These are phyloP conservation scores for Amanita molliuscula DNA, from an alignment of 768 basidiomycete genomes.

Conservation along the genomic window DNA sequence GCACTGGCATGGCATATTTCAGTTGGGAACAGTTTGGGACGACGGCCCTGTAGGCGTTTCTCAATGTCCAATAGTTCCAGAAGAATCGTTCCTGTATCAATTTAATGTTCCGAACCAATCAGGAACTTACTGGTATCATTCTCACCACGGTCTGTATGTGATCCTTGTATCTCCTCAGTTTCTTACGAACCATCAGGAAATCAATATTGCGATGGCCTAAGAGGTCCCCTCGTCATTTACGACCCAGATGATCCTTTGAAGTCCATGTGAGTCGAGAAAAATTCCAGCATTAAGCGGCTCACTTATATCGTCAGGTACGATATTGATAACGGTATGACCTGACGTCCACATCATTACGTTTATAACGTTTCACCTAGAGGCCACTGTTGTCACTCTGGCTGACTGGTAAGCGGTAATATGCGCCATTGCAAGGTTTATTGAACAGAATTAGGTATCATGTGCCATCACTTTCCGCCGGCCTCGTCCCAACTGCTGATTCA, in stretches of 20 bases:
- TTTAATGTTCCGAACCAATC: slow-evolving; percentile 18
- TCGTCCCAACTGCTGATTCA: slow-evolving; percentile 20
- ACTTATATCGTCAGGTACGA: slow-evolving; percentile 13
- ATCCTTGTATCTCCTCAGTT: not conserved
- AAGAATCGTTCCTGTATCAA: slow-evolving; percentile 27
- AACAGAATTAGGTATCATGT: slow-evolving; percentile 23
- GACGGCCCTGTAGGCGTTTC: slow-evolving; percentile 28
- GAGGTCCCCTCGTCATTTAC: slow-evolving; percentile 14
- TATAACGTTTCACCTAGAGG: slow-evolving; percentile 6
- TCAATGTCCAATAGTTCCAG: slow-evolving; percentile 32
- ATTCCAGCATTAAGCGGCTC: not conserved
- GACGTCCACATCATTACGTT: not conserved
- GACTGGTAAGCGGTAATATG: slow-evolving; percentile 28
- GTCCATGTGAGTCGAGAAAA: slow-evolving; percentile 1
- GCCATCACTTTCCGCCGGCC: slow-evolving; percentile 13
- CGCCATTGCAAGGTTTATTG: not conserved
- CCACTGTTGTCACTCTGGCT: slow-evolving; percentile 37
- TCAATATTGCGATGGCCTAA: slow-evolving; percentile 17
- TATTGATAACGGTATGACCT: slow-evolving; percentile 12
- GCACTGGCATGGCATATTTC: slow-evolving; percentile 42
- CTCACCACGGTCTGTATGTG: slow-evolving; percentile 18
- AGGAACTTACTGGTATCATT: slow-evolving; percentile 24
- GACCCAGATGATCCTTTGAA: slow-evolving; percentile 13
- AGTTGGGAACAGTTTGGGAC: slow-evolving; percentile 21
- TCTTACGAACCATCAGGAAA: not conserved